Evolutionary conservation across 2,329 filamentous ascomycete species (phyloP), one percentile per base, ranked within the genome.

Genomic region (Trichothecium sympodiale): DNA sequence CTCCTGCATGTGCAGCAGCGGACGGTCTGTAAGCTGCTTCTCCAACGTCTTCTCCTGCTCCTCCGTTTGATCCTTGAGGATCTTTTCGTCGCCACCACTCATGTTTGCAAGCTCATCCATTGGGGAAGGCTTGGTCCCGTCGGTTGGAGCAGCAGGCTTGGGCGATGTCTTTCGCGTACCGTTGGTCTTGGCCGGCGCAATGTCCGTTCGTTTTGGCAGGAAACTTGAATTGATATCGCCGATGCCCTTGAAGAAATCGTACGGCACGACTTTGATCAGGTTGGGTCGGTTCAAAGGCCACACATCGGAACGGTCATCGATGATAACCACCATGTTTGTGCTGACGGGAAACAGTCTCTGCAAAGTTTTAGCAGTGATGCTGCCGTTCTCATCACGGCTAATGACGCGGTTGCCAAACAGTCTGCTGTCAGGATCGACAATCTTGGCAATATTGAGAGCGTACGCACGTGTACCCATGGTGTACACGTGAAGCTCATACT

Each of bases 391-490:
- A 55, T 96, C 89, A 50, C 91, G 82, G 58, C 89, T 96, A 51
- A 98, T 83, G 49, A 98, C 88, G 37, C 91, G 78, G 57, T 95
- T 88, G 28, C 84, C 89, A 55, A 98, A 98, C 8, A 94, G 76
- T 53, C 81, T 88, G 44, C 80, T 76, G 25, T 89, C 78, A 0
- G 89, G 89, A 51, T 98, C 91, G 42, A 98, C 83, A 43, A 98
- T 89, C 46, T 83, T 81, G 27, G 87, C 87, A 47, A 98, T 93
- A 41, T 85, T 82, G 47, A 88, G 71, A 8, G 91, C 91, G 54
- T 98, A 98, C n/a, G 89, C 85, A 43, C 91, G 77, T 16, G 91
- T 98, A 38, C 89, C 91, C 91, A 98, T 98, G 30, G 91, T 98
- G 64, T 98, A 98, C 43, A 98, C 89, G 56, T 98, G 91, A 51